These are phyloP conservation scores for Diaporthe humulicola DNA, from an alignment of 2,329 filamentous ascomycete genomes.

Conservation along the genomic window DNA sequence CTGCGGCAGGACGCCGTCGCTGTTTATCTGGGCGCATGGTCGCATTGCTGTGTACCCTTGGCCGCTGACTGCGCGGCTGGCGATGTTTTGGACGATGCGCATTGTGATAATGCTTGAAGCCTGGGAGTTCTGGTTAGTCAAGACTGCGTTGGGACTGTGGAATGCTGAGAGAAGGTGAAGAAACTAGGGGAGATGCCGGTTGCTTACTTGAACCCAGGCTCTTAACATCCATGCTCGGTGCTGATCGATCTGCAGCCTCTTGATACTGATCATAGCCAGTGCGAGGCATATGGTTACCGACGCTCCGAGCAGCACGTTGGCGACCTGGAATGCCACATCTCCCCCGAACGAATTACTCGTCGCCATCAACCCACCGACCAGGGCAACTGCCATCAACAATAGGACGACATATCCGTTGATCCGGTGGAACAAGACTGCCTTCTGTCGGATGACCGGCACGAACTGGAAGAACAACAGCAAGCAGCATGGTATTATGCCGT, in stretches of 20 bases:
- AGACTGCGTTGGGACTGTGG: neutral
- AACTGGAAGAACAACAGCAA: slow-evolving; percentile 63
- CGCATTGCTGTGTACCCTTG: slow-evolving; percentile 46
- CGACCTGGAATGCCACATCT: slow-evolving; percentile 61
- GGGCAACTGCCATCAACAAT: slow-evolving; percentile 59
- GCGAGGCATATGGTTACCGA: slow-evolving; percentile 57
- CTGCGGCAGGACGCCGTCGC: slow-evolving; percentile 48
- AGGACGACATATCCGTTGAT: slow-evolving; percentile 71
- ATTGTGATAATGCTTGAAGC: slow-evolving; percentile 65
- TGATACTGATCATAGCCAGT: slow-evolving; percentile 69
- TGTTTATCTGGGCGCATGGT: slow-evolving; percentile 64
- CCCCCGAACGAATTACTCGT: slow-evolving; percentile 66
- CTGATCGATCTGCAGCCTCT: slow-evolving; percentile 71
- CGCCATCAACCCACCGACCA: slow-evolving; percentile 67
- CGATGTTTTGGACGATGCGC: slow-evolving; percentile 61
- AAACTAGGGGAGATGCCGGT: no score
- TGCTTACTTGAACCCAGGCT: slow-evolving; percentile 60
- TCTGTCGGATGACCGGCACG: slow-evolving; percentile 61
- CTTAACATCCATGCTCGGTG: slow-evolving; percentile 76
- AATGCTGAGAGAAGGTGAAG: neutral
- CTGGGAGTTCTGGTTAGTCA: slow-evolving; percentile 43
- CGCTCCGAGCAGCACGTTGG: slow-evolving; percentile 58
- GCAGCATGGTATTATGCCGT: slow-evolving; percentile 58
- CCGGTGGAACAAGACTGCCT: slow-evolving; percentile 66
- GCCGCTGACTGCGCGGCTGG: slow-evolving; percentile 54